A percentile compares a stretch with the other conserved stretches of the same genome.
Evolutionary conservation across 2,329 filamentous ascomycete species (phyloP).

Genomic region (Chalara sp.): DNA sequence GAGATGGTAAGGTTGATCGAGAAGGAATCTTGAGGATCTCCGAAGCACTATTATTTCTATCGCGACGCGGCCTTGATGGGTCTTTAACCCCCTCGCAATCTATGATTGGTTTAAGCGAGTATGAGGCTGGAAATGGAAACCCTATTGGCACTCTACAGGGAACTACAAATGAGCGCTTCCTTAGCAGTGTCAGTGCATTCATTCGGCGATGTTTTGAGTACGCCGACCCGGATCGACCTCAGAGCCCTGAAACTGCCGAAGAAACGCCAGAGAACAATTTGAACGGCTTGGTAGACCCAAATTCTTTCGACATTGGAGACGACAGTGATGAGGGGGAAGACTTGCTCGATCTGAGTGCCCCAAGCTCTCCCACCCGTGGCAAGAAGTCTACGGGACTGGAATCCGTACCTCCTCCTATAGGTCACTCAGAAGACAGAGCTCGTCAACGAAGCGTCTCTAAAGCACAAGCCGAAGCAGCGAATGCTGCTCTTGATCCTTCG

Average conservation of each 20-base stretch:
- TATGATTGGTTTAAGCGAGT: slow-evolving; percentile 42
- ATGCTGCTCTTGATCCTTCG: slow-evolving; percentile 83
- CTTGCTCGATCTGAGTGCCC: slow-evolving; percentile 51
- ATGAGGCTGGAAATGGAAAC: slow-evolving; percentile 29
- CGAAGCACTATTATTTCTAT: slow-evolving; percentile 88
- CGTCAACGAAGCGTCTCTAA: slow-evolving; percentile 42
- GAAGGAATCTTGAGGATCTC: slow-evolving; percentile 94
- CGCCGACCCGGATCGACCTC: slow-evolving; percentile 81
- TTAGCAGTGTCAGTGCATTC: slow-evolving; percentile 91
- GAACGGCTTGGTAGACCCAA: slow-evolving; percentile 30
- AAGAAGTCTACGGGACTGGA: slow-evolving; percentile 14
- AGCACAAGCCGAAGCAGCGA: slow-evolving; percentile 69
- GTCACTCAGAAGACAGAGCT: neutral
- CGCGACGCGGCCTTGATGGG: slow-evolving; percentile 77
- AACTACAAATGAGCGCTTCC: slow-evolving; percentile 77
- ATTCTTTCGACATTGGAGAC: slow-evolving; percentile 70
- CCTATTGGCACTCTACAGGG: slow-evolving; percentile 33
- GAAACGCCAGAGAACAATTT: slow-evolving; percentile 26
- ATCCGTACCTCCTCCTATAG: neutral
- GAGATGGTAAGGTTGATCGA: slow-evolving; percentile 84
- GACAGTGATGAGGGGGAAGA: slow-evolving; percentile 57
- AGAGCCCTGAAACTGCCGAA: slow-evolving; percentile 37
- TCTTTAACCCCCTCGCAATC: slow-evolving; percentile 60
- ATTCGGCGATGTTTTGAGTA: slow-evolving; percentile 97
- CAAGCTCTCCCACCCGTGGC: slow-evolving; percentile 33